Evolutionary conservation across 1,139 yeast genomes (phyloP), one percentile per base, ranked within the genome.

Genomic region (Suhomyces terraborum): DNA sequence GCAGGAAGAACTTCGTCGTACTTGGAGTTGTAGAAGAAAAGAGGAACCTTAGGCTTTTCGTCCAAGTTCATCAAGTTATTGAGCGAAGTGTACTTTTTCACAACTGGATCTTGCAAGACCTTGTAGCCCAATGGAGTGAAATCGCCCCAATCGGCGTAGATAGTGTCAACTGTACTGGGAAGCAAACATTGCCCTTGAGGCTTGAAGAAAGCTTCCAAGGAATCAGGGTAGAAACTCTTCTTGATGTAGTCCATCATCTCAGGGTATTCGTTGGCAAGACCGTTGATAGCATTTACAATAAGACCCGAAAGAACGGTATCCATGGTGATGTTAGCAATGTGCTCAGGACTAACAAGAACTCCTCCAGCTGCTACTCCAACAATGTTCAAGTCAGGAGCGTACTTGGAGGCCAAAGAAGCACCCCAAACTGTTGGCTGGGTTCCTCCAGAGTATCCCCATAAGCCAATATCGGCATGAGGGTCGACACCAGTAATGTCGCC

Each of bases 371-470:
- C 68, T n/a, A 56, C 60, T 9, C 69, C 69, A 25, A 56, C 48
- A 8, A 66, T 43, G 35, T 57, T 52, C 32, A 67, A 52, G 9
- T 65, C 69, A 2, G 66, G 63, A 4, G 72, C 69, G 42, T 66
- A 67, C 2, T 39, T 30, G 3, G 66, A 64, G 21, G 60, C 65
- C 25, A 67, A 46, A 9, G 62, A 54, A 1, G 70, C 61, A 6
- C 70, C 72, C 73, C 73, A 69, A 1, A 61, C 61, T 4, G 65
- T 48, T 3, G 72, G 66, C 17, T 64, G 48, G 2, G 69, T 52
- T 1, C 72, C 72, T 8, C 72, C 72, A 4, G 69, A 63, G 45
- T 66, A 67, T 0, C 73, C 73, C 63, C 66, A 64, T 38, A 66
- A 35, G 1, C 54, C 59, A 4, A 59, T 50, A 35, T 56, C 48